Evolutionary conservation across 768 basidiomycete genomes (phyloP), one percentile per base, ranked within the genome.

Genomic region (Cystofilobasidium macerans): DNA sequence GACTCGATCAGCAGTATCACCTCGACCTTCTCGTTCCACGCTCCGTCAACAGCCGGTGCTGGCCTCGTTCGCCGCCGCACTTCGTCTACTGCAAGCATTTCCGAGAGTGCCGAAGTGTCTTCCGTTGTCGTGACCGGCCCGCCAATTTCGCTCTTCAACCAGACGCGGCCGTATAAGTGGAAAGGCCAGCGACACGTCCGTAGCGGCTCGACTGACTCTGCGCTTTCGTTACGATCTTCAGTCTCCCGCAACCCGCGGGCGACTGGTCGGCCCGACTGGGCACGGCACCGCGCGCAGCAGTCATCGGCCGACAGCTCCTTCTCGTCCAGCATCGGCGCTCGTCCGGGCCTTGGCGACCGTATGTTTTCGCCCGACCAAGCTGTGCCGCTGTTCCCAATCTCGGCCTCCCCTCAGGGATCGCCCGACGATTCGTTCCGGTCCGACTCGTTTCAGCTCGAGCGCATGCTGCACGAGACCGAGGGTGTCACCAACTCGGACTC

Each of bases 361-460:
- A 56, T 63, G 51, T 63, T 63, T 40, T 63, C 62, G 36, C 51
- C 62, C 26, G 62, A 63, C 51, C 62, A 63, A 53, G 62, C 48
- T 24, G 62, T 63, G 35, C 48, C 36, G 35, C 53, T 63, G 30
- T 63, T 63, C 62, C 53, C 62, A 36, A 63, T 54, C 62, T 54
- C 62, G 48, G 62, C 62, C 12, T 63, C 62, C 9, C 62, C 62
- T 24, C 42, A 42, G 38, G 62, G 51, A 7, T 63, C 62, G 35
- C 51, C 26, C 22, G 38, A 63, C 62, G 62, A 63, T 24, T 63
- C 62, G 13, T 63, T 63, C 38, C 51, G 30, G 51, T 54, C 51
- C 2, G 62, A 63, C 36, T 63, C 62, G 32, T 38, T 53, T 13
- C 61, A 62, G 51, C 51, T 54, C 51, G 51, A 54, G 51, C 14